Evolutionary conservation across 805 yeast species (phyloP).

Genomic region (Metschnikowia amazonensis): DNA sequence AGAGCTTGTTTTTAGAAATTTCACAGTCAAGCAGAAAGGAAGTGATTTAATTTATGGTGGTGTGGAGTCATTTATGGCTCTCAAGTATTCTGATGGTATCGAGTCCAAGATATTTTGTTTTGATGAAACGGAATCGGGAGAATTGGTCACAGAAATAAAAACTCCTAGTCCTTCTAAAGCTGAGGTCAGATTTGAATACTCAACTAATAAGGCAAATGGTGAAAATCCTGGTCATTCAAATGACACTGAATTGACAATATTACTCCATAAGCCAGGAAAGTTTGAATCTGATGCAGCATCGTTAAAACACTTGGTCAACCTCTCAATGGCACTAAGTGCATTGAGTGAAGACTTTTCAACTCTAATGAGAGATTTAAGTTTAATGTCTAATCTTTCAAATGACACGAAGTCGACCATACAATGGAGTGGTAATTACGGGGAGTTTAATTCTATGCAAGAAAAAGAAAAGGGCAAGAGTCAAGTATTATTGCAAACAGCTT

Average conservation of each 20-base stretch:
- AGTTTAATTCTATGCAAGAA: neutral
- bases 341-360: constrained; percentile 15
- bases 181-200: constrained; percentile 53
- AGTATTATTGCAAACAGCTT: constrained; percentile 39
- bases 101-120: constrained; percentile 27
- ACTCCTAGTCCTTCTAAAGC: constrained; percentile 25
- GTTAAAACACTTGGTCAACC: constrained; percentile 26
- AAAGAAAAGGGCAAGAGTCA: constrained; percentile 15
- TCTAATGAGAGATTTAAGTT: constrained; percentile 3
- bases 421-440: neutral
- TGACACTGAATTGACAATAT: constrained; percentile 1
- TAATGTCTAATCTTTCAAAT: constrained; percentile 4
- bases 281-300: constrained; percentile 20
- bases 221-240: neutral
- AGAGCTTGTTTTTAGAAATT: constrained; percentile 23
- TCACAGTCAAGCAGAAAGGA: constrained; percentile 43
- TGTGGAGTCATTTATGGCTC: constrained; percentile 31
- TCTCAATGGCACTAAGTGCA: constrained; percentile 23
- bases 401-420: neutral
- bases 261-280: constrained; percentile 26
- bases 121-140: constrained; percentile 9
- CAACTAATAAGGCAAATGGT: constrained; percentile 5
- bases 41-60: constrained; percentile 46
- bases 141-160: neutral
- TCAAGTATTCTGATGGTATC: constrained; percentile 17